phyloP scores from a whole-genome alignment of 345 rosid genomes.

The Crucihimalaya himalaica region DNA sequence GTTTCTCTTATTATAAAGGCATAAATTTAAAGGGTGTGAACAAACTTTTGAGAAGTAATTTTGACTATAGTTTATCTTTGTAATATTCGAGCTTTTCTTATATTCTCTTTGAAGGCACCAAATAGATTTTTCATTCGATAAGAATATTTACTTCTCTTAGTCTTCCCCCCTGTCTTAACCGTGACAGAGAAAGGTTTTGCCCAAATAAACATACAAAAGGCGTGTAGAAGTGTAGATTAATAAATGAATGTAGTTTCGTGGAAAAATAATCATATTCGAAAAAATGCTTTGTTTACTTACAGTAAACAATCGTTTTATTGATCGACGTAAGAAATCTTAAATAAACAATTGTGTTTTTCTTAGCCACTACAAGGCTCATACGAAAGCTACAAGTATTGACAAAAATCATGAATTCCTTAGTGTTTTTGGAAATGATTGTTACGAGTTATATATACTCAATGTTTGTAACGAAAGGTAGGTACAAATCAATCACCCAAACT shows the following conservation, averaged over 20 bases:
- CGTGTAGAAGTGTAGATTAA: not conserved
- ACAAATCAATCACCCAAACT: conserved; percentile 26
- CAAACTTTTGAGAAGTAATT: conserved; percentile 3
- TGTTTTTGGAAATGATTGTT: not conserved
- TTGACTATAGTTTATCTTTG: conserved; percentile 23
- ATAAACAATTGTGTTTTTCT: no score
- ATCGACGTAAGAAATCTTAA: not conserved
- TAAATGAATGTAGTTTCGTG: not conserved
- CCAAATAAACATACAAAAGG: not conserved
- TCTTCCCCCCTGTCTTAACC: conserved; percentile 22
- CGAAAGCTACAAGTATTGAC: conserved; percentile 10
- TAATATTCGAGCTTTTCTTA: conserved; percentile 39
- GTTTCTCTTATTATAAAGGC: not conserved
- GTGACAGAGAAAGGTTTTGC: not conserved
- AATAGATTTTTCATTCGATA: conserved; percentile 26
- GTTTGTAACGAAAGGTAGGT: not conserved
- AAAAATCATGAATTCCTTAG: not conserved
- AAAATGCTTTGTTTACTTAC: conserved; percentile 1
- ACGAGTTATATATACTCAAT: not conserved
- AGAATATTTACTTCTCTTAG: conserved; percentile 34
- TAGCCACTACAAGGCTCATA: not conserved
- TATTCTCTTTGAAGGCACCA: conserved; percentile 35
- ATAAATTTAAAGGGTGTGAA: not conserved
- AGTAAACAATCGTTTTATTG: not conserved
- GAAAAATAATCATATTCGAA: not conserved